Conservation (phyloP, 768 basidiomycete species). For the Dentipellis fragilis region DNA sequence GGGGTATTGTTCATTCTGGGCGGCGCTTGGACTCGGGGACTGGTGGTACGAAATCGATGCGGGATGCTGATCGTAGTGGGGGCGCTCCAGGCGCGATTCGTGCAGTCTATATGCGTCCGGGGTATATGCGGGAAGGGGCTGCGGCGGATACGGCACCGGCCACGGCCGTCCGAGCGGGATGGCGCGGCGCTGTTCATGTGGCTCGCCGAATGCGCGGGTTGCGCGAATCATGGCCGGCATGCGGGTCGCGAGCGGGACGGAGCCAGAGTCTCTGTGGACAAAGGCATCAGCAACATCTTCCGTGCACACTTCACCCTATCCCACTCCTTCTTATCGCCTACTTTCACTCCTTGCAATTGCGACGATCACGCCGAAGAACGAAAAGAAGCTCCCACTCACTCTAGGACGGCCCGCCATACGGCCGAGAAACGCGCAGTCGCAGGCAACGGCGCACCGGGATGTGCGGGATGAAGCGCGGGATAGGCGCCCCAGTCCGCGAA, state of each 20-base stretch:
- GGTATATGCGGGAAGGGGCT: too few species aligned
- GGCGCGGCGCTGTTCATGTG: slow-evolving; percentile 6
- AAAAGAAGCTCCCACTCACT: not conserved
- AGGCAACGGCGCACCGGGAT: slow-evolving; percentile 4
- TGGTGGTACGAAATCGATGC: not conserved
- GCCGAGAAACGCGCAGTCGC: slow-evolving; percentile 4
- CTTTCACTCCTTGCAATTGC: too few species aligned
- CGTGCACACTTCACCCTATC: too few species aligned
- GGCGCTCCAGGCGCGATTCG: too few species aligned
- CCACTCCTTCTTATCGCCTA: too few species aligned
- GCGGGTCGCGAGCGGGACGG: slow-evolving; percentile 4
- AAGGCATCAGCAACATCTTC: too few species aligned
- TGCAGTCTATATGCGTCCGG: too few species aligned
- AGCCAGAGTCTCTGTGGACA: not conserved
- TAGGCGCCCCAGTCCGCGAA: slow-evolving; percentile 50
- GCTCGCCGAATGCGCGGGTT: slow-evolving; percentile 2
- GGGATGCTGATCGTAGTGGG: not conserved
- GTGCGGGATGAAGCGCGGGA: slow-evolving; percentile 18
- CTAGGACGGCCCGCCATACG: not conserved
- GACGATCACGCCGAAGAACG: not conserved
- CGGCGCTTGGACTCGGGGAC: not conserved
- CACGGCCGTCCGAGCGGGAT: slow-evolving; percentile 7
- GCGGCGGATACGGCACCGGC: not conserved
- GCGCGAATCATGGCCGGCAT: slow-evolving; percentile 3
- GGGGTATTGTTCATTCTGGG: not conserved